Evolutionary conservation across 306 rosid genomes (phyloP).

Genomic region (Sicyos edulis): DNA sequence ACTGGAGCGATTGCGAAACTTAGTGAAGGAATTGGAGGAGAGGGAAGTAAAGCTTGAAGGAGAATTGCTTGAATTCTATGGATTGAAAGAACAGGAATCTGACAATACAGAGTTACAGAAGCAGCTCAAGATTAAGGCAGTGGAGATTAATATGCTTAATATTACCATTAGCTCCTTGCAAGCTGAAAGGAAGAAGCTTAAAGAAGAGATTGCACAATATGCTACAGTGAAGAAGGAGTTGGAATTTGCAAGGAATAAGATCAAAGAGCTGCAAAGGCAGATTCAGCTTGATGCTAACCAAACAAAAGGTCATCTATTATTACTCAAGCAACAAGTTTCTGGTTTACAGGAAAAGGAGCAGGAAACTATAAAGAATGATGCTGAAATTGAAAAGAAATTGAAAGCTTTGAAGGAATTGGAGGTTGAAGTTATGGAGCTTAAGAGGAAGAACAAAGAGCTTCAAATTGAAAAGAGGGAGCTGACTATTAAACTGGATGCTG

Average conservation of each 20-base stretch:
- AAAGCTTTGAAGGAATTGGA: slow-evolving; percentile 70
- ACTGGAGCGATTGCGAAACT: slow-evolving; percentile 50
- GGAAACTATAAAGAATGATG: slow-evolving; percentile 60
- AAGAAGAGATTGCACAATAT: slow-evolving; percentile 61
- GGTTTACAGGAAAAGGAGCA: slow-evolving; percentile 74
- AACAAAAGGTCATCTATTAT: slow-evolving; percentile 85
- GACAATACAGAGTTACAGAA: slow-evolving; percentile 66
- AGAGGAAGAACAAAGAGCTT: slow-evolving; percentile 84
- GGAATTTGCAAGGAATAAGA: slow-evolving; percentile 78
- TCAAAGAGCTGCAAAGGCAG: slow-evolving; percentile 90
- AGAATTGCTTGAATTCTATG: slow-evolving; percentile 92
- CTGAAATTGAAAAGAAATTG: slow-evolving; percentile 69
- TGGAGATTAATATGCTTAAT: slow-evolving; percentile 78
- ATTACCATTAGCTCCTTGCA: slow-evolving; percentile 79
- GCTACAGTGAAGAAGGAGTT: slow-evolving; percentile 66
- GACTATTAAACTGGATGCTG: slow-evolving; percentile 59
- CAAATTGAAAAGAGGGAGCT: slow-evolving; percentile 87
- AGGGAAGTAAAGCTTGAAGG: slow-evolving; percentile 97
- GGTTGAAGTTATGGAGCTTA: slow-evolving; percentile 77
- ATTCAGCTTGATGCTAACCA: slow-evolving; percentile 91
- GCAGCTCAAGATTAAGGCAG: slow-evolving; percentile 81
- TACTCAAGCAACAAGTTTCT: slow-evolving; percentile 93
- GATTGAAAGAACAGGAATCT: slow-evolving; percentile 91
- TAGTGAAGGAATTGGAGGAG: slow-evolving; percentile 90
- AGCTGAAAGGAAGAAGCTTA: slow-evolving; percentile 84